Conservation (phyloP, 176 grass and related monocot genomes). For the Musa itinerans region DNA sequence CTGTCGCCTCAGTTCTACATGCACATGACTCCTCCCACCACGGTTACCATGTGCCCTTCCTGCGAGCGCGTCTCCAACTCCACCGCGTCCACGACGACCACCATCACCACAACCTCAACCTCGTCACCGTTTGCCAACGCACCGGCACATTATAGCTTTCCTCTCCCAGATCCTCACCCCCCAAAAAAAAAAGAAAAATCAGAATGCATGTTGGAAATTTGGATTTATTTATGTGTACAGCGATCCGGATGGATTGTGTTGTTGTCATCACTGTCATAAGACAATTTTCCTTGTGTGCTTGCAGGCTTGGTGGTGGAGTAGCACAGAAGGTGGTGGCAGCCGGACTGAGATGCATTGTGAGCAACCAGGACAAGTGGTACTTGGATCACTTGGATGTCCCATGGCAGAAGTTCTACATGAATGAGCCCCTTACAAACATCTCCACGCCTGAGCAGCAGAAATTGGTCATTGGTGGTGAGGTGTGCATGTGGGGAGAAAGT, state of each 20-base stretch:
- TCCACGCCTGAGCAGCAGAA: constrained; percentile 48
- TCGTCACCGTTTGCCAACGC: not conserved
- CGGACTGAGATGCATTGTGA: too few relatives aligned
- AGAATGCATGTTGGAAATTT: too few relatives aligned
- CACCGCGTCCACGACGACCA: not conserved
- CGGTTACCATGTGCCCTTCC: constrained; percentile 3
- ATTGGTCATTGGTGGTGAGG: constrained; percentile 73
- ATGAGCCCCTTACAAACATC: constrained; percentile 72
- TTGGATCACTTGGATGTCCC: too few relatives aligned
- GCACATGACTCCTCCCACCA: constrained; percentile 5
- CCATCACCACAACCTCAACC: not conserved
- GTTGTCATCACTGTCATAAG: too few relatives aligned
- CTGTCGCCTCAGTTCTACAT: constrained; percentile 10
- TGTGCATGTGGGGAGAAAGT: constrained; percentile 85
- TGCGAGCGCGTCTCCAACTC: constrained; percentile 10
- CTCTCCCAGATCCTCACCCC: too few relatives aligned
- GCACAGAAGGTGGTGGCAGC: too few relatives aligned
- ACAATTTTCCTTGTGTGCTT: too few relatives aligned
- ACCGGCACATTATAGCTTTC: not conserved
- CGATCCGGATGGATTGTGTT: too few relatives aligned
- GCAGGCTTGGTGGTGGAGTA: too few relatives aligned
- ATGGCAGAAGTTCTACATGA: constrained; percentile 56
- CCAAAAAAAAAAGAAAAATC: too few relatives aligned
- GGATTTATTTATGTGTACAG: too few relatives aligned
- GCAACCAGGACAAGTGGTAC: too few relatives aligned